Percentiles rank a stretch among this genome's conserved stretches.
These are phyloP conservation scores for Saitozyma sp. DNA, from an alignment of 768 basidiomycete species.

Conservation along the genomic window DNA sequence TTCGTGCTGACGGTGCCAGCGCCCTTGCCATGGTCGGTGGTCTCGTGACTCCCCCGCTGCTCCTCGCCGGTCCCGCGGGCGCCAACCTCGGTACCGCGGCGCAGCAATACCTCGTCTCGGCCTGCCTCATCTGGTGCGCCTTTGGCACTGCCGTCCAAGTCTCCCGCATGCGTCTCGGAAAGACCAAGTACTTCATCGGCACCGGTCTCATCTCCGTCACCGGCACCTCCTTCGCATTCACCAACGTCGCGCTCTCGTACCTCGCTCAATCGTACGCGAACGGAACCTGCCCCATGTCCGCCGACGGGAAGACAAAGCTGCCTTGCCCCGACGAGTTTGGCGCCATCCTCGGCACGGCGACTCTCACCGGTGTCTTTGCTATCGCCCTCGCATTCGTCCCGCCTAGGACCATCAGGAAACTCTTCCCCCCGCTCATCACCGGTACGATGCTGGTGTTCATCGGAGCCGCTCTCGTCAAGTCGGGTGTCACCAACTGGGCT, in stretches of 20 bases:
- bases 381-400: slow-evolving; percentile 32
- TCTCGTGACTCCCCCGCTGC: slow-evolving; percentile 25
- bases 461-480: slow-evolving; percentile 28
- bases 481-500: slow-evolving; percentile 33
- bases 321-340: slow-evolving; percentile 36
- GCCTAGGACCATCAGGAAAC: slow-evolving; percentile 26
- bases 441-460: slow-evolving; percentile 32
- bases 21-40: slow-evolving; percentile 36
- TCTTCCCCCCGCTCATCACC: slow-evolving; percentile 27
- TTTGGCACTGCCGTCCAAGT: slow-evolving; percentile 31
- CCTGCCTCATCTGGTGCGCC: slow-evolving; percentile 29
- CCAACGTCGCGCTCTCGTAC: slow-evolving; percentile 26
- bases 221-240: slow-evolving; percentile 32
- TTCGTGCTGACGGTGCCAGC: slow-evolving; percentile 7
- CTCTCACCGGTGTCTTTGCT: slow-evolving; percentile 25
- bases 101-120: slow-evolving; percentile 31
- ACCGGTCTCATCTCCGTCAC: slow-evolving; percentile 31
- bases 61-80: slow-evolving; percentile 26
- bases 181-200: slow-evolving; percentile 23
- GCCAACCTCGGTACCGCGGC: slow-evolving; percentile 24
- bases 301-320: slow-evolving; percentile 26
- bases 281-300: slow-evolving; percentile 26
- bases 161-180: slow-evolving; percentile 19
- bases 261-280: slow-evolving; percentile 22
- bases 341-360: slow-evolving; percentile 31